These are phyloP conservation scores for Oryza meyeriana DNA, from an alignment of 176 grass and related monocot species.

Conservation along the genomic window DNA sequence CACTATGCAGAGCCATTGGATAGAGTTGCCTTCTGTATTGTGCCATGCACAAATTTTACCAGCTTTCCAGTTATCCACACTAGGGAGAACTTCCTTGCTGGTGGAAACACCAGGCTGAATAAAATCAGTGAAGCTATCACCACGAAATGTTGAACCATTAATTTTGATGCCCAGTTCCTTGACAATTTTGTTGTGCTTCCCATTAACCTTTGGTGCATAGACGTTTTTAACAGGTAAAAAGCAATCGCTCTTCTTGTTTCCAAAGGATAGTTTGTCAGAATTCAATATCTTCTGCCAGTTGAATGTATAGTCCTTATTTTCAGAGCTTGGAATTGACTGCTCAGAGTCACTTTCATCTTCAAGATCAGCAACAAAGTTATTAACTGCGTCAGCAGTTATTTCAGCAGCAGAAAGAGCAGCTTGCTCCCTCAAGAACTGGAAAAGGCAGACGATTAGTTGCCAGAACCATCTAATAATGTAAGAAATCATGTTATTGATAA, in stretches of 20 bases:
- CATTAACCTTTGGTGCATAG: conserved; percentile 52
- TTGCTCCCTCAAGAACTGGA: conserved; percentile 89
- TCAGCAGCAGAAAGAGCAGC: conserved; percentile 71
- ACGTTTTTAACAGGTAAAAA: conserved; percentile 65
- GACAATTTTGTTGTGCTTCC: conserved; percentile 59
- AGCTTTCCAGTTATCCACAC: conserved; percentile 92
- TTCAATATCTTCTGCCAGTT: conserved; percentile 75
- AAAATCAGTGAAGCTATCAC: conserved; percentile 44
- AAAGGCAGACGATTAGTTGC: conserved; percentile 22
- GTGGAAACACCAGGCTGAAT: conserved; percentile 40
- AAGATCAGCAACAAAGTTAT: conserved; percentile 85
- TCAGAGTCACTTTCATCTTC: conserved; percentile 70
- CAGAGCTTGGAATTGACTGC: conserved; percentile 26
- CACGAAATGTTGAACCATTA: conserved; percentile 61
- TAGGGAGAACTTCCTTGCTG: conserved; percentile 59
- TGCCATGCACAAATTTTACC: conserved; percentile 87
- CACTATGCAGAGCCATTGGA: conserved; percentile 87
- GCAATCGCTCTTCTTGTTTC: conserved; percentile 41
- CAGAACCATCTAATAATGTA: conserved; percentile 18
- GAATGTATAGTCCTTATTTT: conserved; percentile 46
- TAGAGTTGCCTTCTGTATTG: conserved; percentile 60
- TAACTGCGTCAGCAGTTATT: conserved; percentile 80
- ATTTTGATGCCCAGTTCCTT: conserved; percentile 63
- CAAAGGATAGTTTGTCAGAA: conserved; percentile 38
- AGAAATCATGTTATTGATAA: conserved; percentile 3